These are phyloP conservation scores for Stachybotrys elegans DNA, from an alignment of 2,329 filamentous ascomycete genomes.

Conservation along the genomic window DNA sequence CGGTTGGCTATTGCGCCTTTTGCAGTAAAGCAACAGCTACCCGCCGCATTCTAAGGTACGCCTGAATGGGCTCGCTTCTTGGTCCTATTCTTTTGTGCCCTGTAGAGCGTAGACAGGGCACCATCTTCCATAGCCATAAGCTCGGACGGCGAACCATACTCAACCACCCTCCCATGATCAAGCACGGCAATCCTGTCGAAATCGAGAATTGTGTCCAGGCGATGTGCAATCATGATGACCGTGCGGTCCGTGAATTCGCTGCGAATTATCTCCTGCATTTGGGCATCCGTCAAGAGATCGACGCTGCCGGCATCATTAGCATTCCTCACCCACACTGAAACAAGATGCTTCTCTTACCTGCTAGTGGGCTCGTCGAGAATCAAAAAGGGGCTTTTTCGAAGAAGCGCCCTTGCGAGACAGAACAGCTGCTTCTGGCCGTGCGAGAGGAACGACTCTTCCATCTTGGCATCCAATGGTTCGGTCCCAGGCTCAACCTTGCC, in stretches of 20 bases:
- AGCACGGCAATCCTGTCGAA: slow-evolving; percentile 28
- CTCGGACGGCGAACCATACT: slow-evolving; percentile 20
- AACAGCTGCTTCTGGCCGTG: slow-evolving; percentile 27
- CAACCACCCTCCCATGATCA: slow-evolving; percentile 20
- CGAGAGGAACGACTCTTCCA: slow-evolving; percentile 29
- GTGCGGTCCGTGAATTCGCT: slow-evolving; percentile 23
- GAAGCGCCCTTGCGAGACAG: slow-evolving; percentile 23
- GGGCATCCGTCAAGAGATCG: slow-evolving; percentile 21
- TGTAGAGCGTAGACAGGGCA: slow-evolving; percentile 17
- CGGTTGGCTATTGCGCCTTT: too few relatives aligned
- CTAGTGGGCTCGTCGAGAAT: slow-evolving; percentile 35
- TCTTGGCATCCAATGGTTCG: slow-evolving; percentile 24
- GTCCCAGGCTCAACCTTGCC: slow-evolving; percentile 26
- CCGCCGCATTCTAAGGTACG: too few relatives aligned
- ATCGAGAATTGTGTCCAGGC: slow-evolving; percentile 25
- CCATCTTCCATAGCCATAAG: slow-evolving; percentile 14
- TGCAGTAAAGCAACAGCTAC: too few relatives aligned
- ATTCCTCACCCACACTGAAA: neutral
- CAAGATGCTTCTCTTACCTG: slow-evolving; percentile 15
- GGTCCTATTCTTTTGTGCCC: slow-evolving; percentile 15
- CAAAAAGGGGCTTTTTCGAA: slow-evolving; percentile 20
- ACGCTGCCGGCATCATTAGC: slow-evolving; percentile 16
- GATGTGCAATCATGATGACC: slow-evolving; percentile 29
- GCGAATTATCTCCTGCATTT: slow-evolving; percentile 22
- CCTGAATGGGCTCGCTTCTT: too few relatives aligned